phyloP scores from a whole-genome alignment of 805 yeast species.

The Lipomyces mesembrius region DNA sequence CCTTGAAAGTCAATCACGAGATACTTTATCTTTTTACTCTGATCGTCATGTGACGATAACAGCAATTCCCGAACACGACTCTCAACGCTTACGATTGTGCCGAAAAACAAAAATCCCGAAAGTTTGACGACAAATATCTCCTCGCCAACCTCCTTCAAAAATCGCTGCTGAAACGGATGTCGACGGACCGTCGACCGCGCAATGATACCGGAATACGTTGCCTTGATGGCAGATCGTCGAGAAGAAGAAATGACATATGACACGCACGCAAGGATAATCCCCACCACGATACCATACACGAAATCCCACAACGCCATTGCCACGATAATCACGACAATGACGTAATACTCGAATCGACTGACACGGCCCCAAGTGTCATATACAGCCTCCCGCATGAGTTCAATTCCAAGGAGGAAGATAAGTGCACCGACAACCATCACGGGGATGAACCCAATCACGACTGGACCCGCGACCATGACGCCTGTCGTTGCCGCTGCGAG shows the following conservation, averaged over 20 bases:
- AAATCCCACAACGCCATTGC: slow-evolving; percentile 97
- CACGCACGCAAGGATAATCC: slow-evolving; percentile 87
- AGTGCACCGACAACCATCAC: slow-evolving; percentile 94
- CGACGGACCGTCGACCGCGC: slow-evolving; percentile 92
- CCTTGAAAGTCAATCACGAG: slow-evolving; percentile 83
- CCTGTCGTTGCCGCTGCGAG: slow-evolving; percentile 79
- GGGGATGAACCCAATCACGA: slow-evolving; percentile 90
- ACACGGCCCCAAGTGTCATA: slow-evolving; percentile 82
- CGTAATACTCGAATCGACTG: slow-evolving; percentile 75
- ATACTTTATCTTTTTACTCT: slow-evolving; percentile 61
- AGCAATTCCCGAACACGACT: slow-evolving; percentile 67
- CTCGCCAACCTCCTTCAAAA: slow-evolving; percentile 81
- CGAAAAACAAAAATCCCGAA: slow-evolving; percentile 89
- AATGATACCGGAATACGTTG: slow-evolving; percentile 81
- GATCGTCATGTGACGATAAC: slow-evolving; percentile 58
- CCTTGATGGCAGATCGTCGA: slow-evolving; percentile 76
- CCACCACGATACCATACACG: slow-evolving; percentile 88
- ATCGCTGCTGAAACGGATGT: slow-evolving; percentile 86
- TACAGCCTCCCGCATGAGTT: slow-evolving; percentile 81
- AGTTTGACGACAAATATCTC: slow-evolving; percentile 87
- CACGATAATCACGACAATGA: slow-evolving; percentile 83
- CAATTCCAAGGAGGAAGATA: slow-evolving; percentile 89
- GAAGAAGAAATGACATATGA: slow-evolving; percentile 96
- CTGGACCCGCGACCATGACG: slow-evolving; percentile 88
- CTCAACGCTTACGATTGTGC: slow-evolving; percentile 93